These are phyloP conservation scores for Silene latifolia DNA, from an alignment of 148 eudicot species.

Conservation along the genomic window DNA sequence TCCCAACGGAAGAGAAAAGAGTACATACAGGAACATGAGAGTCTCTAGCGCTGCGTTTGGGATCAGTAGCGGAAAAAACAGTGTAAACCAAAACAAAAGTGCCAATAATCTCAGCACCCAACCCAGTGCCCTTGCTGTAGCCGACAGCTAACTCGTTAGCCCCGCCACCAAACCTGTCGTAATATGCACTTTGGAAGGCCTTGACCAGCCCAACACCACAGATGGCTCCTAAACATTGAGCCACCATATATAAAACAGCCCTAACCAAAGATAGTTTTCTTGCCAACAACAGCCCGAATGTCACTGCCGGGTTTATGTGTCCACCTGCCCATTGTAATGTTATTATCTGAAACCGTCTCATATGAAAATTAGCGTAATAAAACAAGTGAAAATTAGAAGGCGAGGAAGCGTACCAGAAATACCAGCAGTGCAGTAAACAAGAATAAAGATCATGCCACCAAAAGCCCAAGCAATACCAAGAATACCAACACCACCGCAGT, in stretches of 20 bases:
- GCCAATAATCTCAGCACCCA: slow-evolving; percentile 38
- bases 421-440: slow-evolving; percentile 54
- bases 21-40: slow-evolving; percentile 48
- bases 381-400: too few relatives aligned
- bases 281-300: slow-evolving; percentile 38
- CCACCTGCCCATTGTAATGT: slow-evolving; percentile 28
- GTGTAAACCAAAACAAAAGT: slow-evolving; percentile 43
- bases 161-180: slow-evolving; percentile 33
- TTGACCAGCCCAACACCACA: slow-evolving; percentile 43
- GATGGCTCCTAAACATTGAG: slow-evolving; percentile 44
- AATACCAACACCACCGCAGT: slow-evolving; percentile 43
- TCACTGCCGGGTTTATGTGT: slow-evolving; percentile 49
- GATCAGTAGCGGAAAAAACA: slow-evolving; percentile 44
- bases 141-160: slow-evolving; percentile 33
- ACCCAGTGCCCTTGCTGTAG: slow-evolving; percentile 37
- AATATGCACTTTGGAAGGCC: slow-evolving; percentile 35
- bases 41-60: slow-evolving; percentile 45
- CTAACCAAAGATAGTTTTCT: slow-evolving; percentile 34
- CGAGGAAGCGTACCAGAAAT: slow-evolving; percentile 31
- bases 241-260: slow-evolving; percentile 42
- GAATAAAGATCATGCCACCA: slow-evolving; percentile 49
- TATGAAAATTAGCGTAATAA: background rate
- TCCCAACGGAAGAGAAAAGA: background rate
- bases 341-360: too few relatives aligned
- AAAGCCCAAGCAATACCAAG: slow-evolving; percentile 53